Conservation (phyloP, 306 rosid genomes). For the Rosa rugosa region DNA sequence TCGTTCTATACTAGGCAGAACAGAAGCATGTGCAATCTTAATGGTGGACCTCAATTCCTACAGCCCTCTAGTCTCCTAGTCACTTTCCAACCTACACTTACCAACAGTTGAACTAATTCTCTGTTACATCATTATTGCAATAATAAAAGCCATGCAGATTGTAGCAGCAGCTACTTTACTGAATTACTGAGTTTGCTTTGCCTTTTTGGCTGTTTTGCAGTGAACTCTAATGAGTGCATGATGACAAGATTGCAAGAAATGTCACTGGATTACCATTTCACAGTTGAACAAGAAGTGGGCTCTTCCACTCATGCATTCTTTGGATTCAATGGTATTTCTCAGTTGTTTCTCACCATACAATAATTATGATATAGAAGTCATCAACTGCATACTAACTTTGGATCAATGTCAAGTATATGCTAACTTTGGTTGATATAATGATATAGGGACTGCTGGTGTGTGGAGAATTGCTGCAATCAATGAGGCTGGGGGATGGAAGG, state of each 20-base stretch:
- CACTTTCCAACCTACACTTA: conserved; percentile 43
- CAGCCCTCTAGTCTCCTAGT: conserved; percentile 17
- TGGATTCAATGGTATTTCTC: conserved; percentile 70
- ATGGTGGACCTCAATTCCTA: conserved; percentile 52
- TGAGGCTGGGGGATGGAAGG: conserved; percentile 96
- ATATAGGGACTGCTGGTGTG: conserved; percentile 85
- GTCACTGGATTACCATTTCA: conserved; percentile 94
- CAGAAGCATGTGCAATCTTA: conserved; percentile 59
- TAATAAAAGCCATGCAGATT: not conserved
- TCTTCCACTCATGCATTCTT: conserved; percentile 80
- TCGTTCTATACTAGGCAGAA: conserved; percentile 33
- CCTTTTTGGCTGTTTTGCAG: conserved; percentile 29
- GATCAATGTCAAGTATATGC: conserved; percentile 54
- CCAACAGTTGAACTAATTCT: conserved; percentile 43
- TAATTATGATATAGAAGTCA: not conserved
- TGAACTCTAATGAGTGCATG: conserved; percentile 77
- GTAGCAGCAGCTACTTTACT: not conserved
- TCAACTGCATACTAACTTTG: conserved; percentile 27
- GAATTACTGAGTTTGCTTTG: conserved; percentile 14
- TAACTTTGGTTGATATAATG: not conserved
- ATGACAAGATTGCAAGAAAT: conserved; percentile 97
- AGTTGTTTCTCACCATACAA: not conserved
- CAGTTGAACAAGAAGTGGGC: conserved; percentile 91
- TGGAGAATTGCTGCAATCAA: conserved; percentile 85
- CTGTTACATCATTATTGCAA: conserved; percentile 16